phyloP scores from a whole-genome alignment of 2,329 filamentous ascomycete genomes.

The Fusarium lyarnte region DNA sequence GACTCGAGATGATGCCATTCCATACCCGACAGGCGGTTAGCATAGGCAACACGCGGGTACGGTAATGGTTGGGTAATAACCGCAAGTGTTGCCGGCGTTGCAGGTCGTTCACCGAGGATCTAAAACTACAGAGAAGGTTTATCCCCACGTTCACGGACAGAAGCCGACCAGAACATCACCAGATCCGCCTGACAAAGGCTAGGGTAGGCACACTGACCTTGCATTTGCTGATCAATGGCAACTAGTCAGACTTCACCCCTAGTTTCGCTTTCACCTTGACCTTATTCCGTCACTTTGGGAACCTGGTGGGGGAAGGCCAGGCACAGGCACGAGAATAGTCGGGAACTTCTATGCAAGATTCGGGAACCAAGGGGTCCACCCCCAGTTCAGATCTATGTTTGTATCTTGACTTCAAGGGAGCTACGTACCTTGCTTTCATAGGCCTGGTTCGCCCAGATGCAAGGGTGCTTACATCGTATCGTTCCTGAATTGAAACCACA shows the following conservation, averaged over 20 bases:
- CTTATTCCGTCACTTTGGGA: constrained; percentile 9
- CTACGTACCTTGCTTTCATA: background rate
- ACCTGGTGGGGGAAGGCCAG: constrained; percentile 9
- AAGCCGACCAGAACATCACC: constrained; percentile 28
- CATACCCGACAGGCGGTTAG: constrained; percentile 36
- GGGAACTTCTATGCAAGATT: constrained; percentile 37
- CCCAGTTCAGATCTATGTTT: constrained; percentile 30
- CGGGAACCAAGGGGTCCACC: constrained; percentile 30
- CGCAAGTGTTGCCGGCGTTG: constrained; percentile 16
- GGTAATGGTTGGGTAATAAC: constrained; percentile 35
- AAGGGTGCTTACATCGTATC: background rate
- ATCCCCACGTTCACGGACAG: constrained; percentile 20
- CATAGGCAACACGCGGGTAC: constrained; percentile 40
- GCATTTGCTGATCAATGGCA: constrained; percentile 15
- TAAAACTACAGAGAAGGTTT: background rate
- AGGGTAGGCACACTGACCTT: constrained; percentile 12
- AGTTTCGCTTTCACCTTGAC: constrained; percentile 22
- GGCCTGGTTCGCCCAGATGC: background rate
- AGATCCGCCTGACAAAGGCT: constrained; percentile 7
- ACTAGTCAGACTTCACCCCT: constrained; percentile 8
- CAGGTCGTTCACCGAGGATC: constrained; percentile 12
- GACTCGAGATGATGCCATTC: constrained; percentile 8
- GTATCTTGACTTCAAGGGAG: constrained; percentile 14
- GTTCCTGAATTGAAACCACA: background rate
- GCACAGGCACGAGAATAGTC: constrained; percentile 26